Evolutionary conservation across 371 early-diverging fungal genomes (phyloP), one percentile per base, ranked within the genome.

Genomic region (Blakeslea trispora): DNA sequence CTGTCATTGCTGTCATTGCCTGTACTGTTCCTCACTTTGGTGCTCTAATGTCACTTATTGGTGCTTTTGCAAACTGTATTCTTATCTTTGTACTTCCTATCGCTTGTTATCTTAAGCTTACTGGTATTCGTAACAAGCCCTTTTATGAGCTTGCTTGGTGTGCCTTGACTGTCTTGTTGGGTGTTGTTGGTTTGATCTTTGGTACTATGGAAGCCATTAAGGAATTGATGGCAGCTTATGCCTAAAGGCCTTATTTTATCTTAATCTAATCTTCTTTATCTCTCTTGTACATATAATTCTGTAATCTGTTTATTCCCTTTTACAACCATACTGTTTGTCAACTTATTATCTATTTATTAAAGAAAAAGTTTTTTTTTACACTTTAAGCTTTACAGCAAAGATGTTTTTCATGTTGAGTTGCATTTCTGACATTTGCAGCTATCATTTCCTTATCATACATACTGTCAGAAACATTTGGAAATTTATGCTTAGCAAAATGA

Each of bases 51-150:
- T 82, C 90, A 13, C 71, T 95, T 19, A 63, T 95, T 32, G 95
- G 95, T 24, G 88, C 93, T 1, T 66, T 93, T 42, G 81, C 88
- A 31, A 90, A 87, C 48, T 89, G 88, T 53, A 72, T 82, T 64
- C 77, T 92, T 39, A 89, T 91, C 28, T 93, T 93, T 65, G 85
- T 94, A 18, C 83, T 93, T 62, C 95, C 95, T 3, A 80, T 92
- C 17, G 57, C 88, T n/a, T 91, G 87, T 64, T 90, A 93, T 68
- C 66, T 88, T 28, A 82, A 84, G 54, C 69, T 95, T 15, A 91
- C 83, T 69, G 88, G 88, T n/a, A 65, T 83, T 64, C 61, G 75
- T 18, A 77, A 66, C 40, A 83, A 91, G 18, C 66, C 82, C 10
- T 56, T 72, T 39, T 55, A 68, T 31, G 90, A 90, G 63, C 73